Evolutionary conservation across 2,329 filamentous ascomycete genomes (phyloP).

Genomic region (Diaporthe australafricana): DNA sequence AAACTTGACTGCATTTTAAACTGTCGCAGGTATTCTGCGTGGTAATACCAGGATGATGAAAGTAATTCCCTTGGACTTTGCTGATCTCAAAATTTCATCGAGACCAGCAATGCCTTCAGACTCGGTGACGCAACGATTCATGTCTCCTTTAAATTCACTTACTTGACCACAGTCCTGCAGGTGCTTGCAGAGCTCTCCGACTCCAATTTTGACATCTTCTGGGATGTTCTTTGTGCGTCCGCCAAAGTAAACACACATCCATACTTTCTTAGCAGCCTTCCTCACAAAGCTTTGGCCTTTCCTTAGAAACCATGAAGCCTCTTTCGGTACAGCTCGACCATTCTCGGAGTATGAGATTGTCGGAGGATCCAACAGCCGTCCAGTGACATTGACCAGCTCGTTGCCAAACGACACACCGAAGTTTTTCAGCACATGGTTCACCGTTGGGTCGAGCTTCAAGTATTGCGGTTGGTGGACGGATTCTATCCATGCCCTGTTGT

Average conservation of each 20-base stretch:
- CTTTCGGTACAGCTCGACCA: no score
- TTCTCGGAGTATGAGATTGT: background rate
- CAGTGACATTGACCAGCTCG: slow-evolving; percentile 77
- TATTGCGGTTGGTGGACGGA: background rate
- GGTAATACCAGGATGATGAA: slow-evolving; percentile 67
- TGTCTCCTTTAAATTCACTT: no score
- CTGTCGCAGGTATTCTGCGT: slow-evolving; percentile 50
- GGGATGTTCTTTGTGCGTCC: background rate
- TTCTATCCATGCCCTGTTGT: slow-evolving; percentile 74
- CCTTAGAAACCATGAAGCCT: background rate
- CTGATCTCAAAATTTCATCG: background rate
- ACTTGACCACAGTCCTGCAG: background rate
- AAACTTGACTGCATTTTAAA: slow-evolving; percentile 76
- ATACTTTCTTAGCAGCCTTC: background rate
- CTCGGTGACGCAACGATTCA: background rate
- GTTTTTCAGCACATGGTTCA: slow-evolving; percentile 35
- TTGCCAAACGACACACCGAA: slow-evolving; percentile 75
- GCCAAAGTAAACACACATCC: background rate
- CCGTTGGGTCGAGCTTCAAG: background rate
- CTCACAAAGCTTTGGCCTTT: background rate
- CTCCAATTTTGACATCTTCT: background rate
- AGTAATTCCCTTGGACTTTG: slow-evolving; percentile 53
- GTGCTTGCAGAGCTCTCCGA: background rate
- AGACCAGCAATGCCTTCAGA: background rate
- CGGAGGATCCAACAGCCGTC: slow-evolving; percentile 67